Conservation (phyloP, 164 flowering plant genomes). For the Santalum album region DNA sequence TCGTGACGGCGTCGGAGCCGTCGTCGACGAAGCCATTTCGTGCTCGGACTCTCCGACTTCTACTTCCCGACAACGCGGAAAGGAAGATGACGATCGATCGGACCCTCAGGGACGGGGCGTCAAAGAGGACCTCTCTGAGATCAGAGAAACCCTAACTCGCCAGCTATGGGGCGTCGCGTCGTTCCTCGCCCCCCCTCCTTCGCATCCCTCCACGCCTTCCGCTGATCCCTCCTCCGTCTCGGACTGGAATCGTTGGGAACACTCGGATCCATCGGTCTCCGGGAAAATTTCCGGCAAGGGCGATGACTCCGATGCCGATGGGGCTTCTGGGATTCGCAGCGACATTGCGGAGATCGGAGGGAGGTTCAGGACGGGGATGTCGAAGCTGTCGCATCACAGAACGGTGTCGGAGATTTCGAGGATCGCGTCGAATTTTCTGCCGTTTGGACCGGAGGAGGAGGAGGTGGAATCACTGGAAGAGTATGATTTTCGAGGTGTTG, state of each 20-base stretch:
- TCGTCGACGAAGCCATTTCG: background rate
- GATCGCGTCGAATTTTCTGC: conserved; percentile 34
- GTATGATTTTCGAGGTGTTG: conserved; percentile 24
- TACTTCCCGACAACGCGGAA: background rate
- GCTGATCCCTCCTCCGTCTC: conserved; percentile 12
- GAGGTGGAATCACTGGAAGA: conserved; percentile 19
- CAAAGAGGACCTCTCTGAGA: conserved; percentile 51
- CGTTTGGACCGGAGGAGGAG: conserved; percentile 19
- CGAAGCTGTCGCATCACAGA: conserved; percentile 3
- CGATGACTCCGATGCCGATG: conserved; percentile 13
- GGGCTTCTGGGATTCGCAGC: conserved; percentile 18
- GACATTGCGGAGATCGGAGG: conserved; percentile 41
- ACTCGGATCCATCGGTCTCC: conserved; percentile 20
- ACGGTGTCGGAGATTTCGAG: conserved; percentile 34
- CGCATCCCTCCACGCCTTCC: conserved; percentile 18
- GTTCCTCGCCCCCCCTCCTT: conserved; percentile 71
- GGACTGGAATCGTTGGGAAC: conserved; percentile 15
- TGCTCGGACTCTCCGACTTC: background rate
- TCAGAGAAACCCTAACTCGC: conserved; percentile 68
- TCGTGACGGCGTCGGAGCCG: background rate
- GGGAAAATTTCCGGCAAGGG: conserved; percentile 14
- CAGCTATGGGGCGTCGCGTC: conserved; percentile 86
- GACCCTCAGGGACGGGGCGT: conserved; percentile 52
- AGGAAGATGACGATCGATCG: conserved; percentile 10
- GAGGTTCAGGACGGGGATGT: conserved; percentile 14